A percentile compares a stretch with the other conserved stretches of the same genome.
These are phyloP conservation scores for Neophaeococcomyces mojaviensis DNA, from an alignment of 2,329 filamentous ascomycete genomes.

Conservation along the genomic window DNA sequence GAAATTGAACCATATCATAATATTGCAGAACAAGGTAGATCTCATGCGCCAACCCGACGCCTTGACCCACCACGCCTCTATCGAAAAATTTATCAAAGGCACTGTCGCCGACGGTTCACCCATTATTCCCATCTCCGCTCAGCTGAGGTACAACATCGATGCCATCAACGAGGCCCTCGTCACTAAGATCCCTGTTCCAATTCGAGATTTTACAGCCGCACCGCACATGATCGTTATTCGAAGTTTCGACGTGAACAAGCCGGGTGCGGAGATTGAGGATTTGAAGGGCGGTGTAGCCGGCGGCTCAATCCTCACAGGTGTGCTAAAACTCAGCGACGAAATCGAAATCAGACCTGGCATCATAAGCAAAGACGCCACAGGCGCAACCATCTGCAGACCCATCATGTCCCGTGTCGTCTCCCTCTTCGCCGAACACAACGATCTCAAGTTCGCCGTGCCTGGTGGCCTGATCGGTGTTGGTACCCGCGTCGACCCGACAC, in stretches of 20 bases:
- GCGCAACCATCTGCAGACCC: slow-evolving; percentile 90
- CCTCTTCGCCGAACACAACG: slow-evolving; percentile 95
- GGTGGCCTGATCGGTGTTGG: slow-evolving; percentile 97
- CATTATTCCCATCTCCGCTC: slow-evolving; percentile 92
- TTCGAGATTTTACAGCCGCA: slow-evolving; percentile 81
- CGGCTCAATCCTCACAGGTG: slow-evolving; percentile 92
- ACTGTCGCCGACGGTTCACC: slow-evolving; percentile 92
- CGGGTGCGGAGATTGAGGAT: slow-evolving; percentile 95
- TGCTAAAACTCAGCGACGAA: slow-evolving; percentile 93
- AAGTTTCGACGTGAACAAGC: slow-evolving; percentile 99
- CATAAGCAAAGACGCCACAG: slow-evolving; percentile 87
- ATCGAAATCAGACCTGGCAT: slow-evolving; percentile 99
- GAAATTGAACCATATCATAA: slow-evolving; percentile 99
- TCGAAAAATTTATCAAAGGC: slow-evolving; percentile 95
- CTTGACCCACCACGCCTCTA: slow-evolving; percentile 89
- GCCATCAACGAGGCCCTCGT: slow-evolving; percentile 94
- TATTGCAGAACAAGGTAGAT: slow-evolving; percentile 99
- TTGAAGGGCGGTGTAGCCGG: slow-evolving; percentile 97
- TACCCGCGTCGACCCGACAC: slow-evolving; percentile 91
- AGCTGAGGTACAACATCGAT: slow-evolving; percentile 99
- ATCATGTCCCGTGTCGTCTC: slow-evolving; percentile 94
- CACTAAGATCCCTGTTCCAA: slow-evolving; percentile 85
- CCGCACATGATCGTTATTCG: slow-evolving; percentile 99
- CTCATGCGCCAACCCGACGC: slow-evolving; percentile 95
- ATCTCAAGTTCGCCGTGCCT: slow-evolving; percentile 95